These are phyloP conservation scores for Yamadazyma sp. DNA, from an alignment of 805 yeast species.

Conservation along the genomic window DNA sequence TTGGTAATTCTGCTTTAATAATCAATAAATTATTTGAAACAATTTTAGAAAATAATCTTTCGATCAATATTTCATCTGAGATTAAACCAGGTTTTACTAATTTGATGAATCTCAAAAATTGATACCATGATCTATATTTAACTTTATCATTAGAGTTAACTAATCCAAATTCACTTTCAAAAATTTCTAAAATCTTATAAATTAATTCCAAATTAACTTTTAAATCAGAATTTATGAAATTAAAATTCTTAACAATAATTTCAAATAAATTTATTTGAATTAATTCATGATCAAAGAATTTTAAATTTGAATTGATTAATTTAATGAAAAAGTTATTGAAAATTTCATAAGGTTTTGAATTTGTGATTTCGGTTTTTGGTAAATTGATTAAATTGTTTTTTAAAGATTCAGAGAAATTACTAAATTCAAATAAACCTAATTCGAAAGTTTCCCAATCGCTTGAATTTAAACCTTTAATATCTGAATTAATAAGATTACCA, in stretches of 20 bases:
- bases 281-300: constrained; percentile 65
- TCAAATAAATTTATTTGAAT: constrained; percentile 84
- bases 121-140: constrained; percentile 83
- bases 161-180: constrained; percentile 78
- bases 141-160: constrained; percentile 73
- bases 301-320: constrained; percentile 46
- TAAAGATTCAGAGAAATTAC: constrained; percentile 73
- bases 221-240: constrained; percentile 46
- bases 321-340: constrained; percentile 60
- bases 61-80: constrained; percentile 43
- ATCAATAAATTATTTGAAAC: constrained; percentile 50
- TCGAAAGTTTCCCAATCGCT: constrained; percentile 79
- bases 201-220: constrained; percentile 32
- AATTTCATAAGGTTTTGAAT: constrained; percentile 59
- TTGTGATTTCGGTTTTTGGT: constrained; percentile 59
- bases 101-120: constrained; percentile 79
- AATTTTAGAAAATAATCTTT: constrained; percentile 57
- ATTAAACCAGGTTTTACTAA: constrained; percentile 58
- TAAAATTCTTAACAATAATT: constrained; percentile 73
- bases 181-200: constrained; percentile 65
- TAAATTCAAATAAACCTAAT: constrained; percentile 79
- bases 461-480: constrained; percentile 4
- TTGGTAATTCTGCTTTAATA: constrained; percentile 57
- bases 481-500: background rate
- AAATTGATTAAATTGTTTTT: constrained; percentile 73